These are phyloP conservation scores for Cyclotella choctawhatcheeana DNA, from an alignment of 108 stramenopile species.

Conservation along the genomic window DNA sequence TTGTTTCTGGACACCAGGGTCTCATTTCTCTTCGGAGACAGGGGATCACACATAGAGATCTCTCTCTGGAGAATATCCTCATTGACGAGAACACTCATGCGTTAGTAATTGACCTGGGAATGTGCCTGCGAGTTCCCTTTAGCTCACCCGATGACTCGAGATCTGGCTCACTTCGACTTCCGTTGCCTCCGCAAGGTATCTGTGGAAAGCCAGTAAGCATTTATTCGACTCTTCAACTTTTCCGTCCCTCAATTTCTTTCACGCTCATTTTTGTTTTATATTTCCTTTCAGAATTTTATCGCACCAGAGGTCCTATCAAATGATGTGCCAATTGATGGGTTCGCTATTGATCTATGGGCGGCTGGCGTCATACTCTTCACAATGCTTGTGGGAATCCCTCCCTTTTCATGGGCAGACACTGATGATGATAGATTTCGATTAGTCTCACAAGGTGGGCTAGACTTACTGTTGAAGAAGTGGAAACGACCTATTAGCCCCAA, in stretches of 20 bases:
- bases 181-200: conserved; percentile 71
- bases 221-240: no score
- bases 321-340: conserved; percentile 67
- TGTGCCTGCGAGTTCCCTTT: conserved; percentile 89
- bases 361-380: conserved; percentile 83
- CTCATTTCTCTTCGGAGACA: conserved; percentile 68
- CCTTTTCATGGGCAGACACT: conserved; percentile 61
- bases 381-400: conserved; percentile 73
- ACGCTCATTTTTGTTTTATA: background rate
- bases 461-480: conserved; percentile 44
- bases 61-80: conserved; percentile 77
- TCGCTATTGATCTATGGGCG: conserved; percentile 89
- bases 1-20: conserved; percentile 46
- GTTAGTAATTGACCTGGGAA: conserved; percentile 91
- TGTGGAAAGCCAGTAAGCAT: conserved; percentile 86
- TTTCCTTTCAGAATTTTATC: no score
- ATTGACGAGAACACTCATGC: conserved; percentile 61
- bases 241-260: no score
- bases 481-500: conserved; percentile 59
- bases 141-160: conserved; percentile 50
- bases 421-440: conserved; percentile 61
- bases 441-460: conserved; percentile 56
- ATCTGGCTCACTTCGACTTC: conserved; percentile 57
- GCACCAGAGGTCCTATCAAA: conserved; percentile 78
- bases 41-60: conserved; percentile 86